Base-by-base conservation (phyloP, 306 rosid species). In the Vachellia collinsii region DNA sequence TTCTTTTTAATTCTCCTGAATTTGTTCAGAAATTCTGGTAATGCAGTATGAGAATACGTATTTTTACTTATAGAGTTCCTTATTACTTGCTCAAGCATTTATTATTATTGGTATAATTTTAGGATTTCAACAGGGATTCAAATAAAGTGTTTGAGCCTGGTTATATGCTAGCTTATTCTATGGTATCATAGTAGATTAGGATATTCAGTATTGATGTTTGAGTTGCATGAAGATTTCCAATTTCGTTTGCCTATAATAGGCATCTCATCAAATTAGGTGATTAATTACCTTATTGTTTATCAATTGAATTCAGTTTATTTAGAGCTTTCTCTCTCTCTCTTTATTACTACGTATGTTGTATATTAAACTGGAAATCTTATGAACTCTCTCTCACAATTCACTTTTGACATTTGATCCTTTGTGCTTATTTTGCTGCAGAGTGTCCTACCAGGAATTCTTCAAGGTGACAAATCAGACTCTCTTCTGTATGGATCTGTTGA, bases 381-480 rank as follows among this genome's bases (percentile, higher is more conserved):
- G 74, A 70, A 37, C 42, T 6, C 37, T 72, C 68, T 41, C 83
- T 74, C 77, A 68, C 68, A 50, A 46, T 46, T 71, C 61, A 73
- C 23, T 25, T 81, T 44, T 19, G 50, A 6, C 64, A 19, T 77
- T 51, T 56, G 43, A 83, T 82, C 70, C 70, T 20, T 20, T 73
- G 44, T 74, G 16, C 70, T 16, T 74, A 53, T 79, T 70, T 61
- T 74, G 70, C 80, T 86, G 87, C 92, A 94, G 99, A 96, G 99
- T 83, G 98, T 96, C 81, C 86, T 96, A 29, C 99, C 99, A 6
- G 99, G 99, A 72, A 96, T 96, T 87, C 99, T 96, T 87, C 99
- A 93, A 87, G 99, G 99, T 77, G 99, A 96, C 81, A 96, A 96
- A 81, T 96, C 98, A 39, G 97, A 93, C 53, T 93, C 99, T 80